These are phyloP conservation scores for Leishmania tarentolae DNA, from an alignment of 208 protist species.

Conservation along the genomic window DNA sequence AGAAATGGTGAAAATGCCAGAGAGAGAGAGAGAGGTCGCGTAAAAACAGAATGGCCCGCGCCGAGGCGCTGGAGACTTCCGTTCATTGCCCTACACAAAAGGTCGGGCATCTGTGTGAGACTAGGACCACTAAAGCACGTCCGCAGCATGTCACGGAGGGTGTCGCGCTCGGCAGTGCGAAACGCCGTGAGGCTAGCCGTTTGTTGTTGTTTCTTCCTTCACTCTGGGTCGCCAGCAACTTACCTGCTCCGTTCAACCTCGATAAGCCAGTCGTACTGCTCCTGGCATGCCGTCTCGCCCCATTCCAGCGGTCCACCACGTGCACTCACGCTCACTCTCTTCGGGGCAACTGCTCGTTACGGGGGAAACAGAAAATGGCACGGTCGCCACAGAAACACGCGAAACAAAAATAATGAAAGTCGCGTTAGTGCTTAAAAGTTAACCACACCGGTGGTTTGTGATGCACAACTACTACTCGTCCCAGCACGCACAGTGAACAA, in stretches of 20 bases:
- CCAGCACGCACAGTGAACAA: neutral
- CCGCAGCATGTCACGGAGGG: neutral
- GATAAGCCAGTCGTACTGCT: neutral
- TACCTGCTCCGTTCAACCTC: neutral
- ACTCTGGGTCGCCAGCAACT: neutral
- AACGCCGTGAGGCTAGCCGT: neutral
- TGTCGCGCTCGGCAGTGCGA: neutral
- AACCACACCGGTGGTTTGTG: constrained; percentile 2
- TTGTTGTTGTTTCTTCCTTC: neutral
- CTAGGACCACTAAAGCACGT: neutral
- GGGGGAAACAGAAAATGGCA: neutral
- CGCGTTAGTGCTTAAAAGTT: constrained; percentile 12
- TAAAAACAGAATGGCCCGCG: neutral
- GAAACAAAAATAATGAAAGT: neutral
- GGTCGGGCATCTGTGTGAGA: too few relatives aligned
- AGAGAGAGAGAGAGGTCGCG: neutral
- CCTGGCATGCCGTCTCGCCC: neutral
- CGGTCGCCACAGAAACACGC: neutral
- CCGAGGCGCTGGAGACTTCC: neutral
- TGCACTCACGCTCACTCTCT: neutral
- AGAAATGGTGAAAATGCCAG: neutral
- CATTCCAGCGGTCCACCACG: neutral
- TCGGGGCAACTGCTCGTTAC: neutral
- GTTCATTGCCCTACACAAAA: neutral
- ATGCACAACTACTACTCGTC: neutral